Evolutionary conservation across 192 early-diverging fungal genomes (phyloP), one percentile per base, ranked within the genome.

Genomic region (Linnemannia zychae): DNA sequence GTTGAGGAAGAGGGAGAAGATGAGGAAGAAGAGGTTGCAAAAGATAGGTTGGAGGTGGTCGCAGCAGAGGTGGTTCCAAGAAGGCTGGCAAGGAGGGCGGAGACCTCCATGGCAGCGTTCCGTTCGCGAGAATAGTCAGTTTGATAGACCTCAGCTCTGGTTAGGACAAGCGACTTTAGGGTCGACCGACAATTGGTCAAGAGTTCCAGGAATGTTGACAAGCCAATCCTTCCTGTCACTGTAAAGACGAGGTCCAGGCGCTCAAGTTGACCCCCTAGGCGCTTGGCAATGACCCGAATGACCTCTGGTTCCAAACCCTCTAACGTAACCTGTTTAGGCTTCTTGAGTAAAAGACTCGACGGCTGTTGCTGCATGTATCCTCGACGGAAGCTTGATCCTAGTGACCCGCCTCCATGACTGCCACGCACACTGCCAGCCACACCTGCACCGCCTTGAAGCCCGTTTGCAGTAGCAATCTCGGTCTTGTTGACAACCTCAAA

Each of bases 401-500:
- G 28, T 63, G 28, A 63, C 24, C 57, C 57, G 15, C 53, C 40
- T 44, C 40, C 53, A 57, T 44, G 3, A 44, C 57, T 24, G 24
- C 28, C 57, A 0, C 13, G 2, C 12, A 1, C 28, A 63, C 57
- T 33, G 15, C 57, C 40, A 6, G 40, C n/a, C n/a, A n/a, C 9
- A 44, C 40, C 40, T 44, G 4, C 28, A 31, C 24, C 24, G 7
- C 38, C 37, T 17, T 76, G 34, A 46, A 76, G 5, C 5, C 63
- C 22, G 24, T 63, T 28, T 20, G 73, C 31, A 46, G 65, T 49
- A 36, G 48, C 28, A 16, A 33, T 63, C 67, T 69, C 49, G 44
- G 36, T 36, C 47, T 79, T 75, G 74, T 85, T 85, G 69, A 85
- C 50, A 22, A 85, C 65, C 46, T 85, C 83, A 60, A 85, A 85